Base-by-base conservation (phyloP, 2,329 filamentous ascomycete genomes). In the Nothopassalora personata region DNA sequence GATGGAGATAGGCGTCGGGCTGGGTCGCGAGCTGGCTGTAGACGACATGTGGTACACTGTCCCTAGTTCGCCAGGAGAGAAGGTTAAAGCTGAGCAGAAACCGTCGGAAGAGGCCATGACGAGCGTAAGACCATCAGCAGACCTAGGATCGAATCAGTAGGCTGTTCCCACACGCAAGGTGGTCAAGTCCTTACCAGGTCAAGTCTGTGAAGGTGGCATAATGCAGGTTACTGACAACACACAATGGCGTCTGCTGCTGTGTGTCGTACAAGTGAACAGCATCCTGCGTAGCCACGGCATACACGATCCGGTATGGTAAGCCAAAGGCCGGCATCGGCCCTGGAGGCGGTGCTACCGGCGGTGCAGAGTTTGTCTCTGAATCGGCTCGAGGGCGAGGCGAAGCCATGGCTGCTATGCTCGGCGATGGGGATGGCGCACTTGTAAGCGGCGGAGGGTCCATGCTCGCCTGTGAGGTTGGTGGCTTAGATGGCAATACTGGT, bases 61-160 rank as follows among this genome's bases (percentile, higher is more conserved):
- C 11, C 94, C 94, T 1, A 99, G 79, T 73, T 99, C 94, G 8
- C 90, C 90, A 1, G 88, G 79, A 1, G 84, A 76, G 71, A 99
- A 99, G 0, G 91, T 89, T 5, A 99, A 79, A 0, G 90, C 88
- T 0, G 94, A 99, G 73, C 94, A 99, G 77, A 97, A 99, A 0
- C 94, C 94, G 73, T 99, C 94, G 0, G 94, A 97, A 0, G 94
- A 99, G n/a, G 91, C 94, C 77, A 99, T 95, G 53, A 99, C 81
- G 23, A 99, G 79, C 1, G 88, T 91, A 46, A 85, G 80, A 11
- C 89, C 89, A 73, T 92, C 89, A 63, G 81, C 86, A 1, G 89
- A 89, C 87, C 87, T 66, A 47, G 2, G n/a, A 43, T 30, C 89
- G 62, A 49, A 36, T 60, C 27, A 64, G 59, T 55, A 45, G 31